Conservation (phyloP, 371 early-diverging fungal genomes). For the Circinella umbellata region DNA sequence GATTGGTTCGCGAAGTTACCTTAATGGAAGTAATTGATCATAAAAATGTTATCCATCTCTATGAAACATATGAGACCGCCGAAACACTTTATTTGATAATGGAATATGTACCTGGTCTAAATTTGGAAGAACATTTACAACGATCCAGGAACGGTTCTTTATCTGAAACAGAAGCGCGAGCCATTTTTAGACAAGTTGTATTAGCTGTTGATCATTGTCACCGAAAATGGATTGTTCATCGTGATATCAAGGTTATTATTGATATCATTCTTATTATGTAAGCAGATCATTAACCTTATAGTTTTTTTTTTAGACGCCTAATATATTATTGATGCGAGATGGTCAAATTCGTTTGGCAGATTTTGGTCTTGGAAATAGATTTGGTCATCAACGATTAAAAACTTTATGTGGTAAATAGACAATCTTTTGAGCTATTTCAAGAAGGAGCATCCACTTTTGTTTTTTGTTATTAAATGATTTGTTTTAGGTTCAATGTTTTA, state of each 20-base stretch:
- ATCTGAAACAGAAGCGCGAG: conserved; percentile 65
- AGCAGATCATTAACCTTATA: background rate
- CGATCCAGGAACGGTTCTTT: conserved; percentile 45
- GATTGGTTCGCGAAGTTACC: conserved; percentile 85
- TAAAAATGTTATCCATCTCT: conserved; percentile 85
- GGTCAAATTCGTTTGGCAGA: conserved; percentile 72
- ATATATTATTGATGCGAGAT: conserved; percentile 55
- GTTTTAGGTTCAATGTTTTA: conserved; percentile 56
- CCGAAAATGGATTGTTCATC: conserved; percentile 74
- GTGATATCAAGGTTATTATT: conserved; percentile 73
- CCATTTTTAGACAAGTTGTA: conserved; percentile 72
- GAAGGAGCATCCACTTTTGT: background rate
- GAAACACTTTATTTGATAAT: conserved; percentile 76
- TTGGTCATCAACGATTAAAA: conserved; percentile 66
- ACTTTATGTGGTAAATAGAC: conserved; percentile 73
- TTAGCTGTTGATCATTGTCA: conserved; percentile 78
- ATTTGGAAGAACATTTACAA: conserved; percentile 64
- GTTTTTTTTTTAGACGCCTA: conserved; percentile 45
- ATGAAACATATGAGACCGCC: conserved; percentile 90
- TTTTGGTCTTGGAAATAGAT: conserved; percentile 82
- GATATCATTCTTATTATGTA: background rate
- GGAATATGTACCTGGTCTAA: conserved; percentile 68
- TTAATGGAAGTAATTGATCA: conserved; percentile 88
- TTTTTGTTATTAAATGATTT: background rate
- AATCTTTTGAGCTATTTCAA: background rate